Conservation (phyloP, 352 stramenopile genomes). For the Phytophthora litchii region DNA sequence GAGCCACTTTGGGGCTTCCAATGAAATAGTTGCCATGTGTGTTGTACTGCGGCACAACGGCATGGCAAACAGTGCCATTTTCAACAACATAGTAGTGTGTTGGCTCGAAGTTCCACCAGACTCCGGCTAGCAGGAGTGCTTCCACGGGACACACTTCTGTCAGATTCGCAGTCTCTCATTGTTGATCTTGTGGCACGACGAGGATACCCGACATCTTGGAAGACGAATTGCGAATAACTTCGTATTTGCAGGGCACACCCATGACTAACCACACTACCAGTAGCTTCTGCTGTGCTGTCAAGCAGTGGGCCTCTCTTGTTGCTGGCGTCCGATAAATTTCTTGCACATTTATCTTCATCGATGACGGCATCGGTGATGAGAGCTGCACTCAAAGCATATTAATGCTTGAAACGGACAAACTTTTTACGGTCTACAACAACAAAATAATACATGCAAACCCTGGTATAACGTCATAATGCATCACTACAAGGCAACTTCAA, state of each 20-base stretch:
- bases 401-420: no score
- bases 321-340: no score
- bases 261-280: not conserved
- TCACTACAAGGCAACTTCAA: conserved; percentile 25
- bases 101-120: conserved; percentile 28
- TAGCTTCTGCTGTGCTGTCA: no score
- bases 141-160: conserved; percentile 7
- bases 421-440: not conserved
- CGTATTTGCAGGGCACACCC: not conserved
- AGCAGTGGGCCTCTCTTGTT: no score
- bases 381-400: no score
- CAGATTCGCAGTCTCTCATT: not conserved
- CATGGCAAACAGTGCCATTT: conserved; percentile 15
- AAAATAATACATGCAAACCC: no score
- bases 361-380: no score
- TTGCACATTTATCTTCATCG: no score
- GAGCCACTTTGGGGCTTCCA: not conserved
- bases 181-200: not conserved
- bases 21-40: conserved; percentile 19
- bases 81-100: conserved; percentile 12
- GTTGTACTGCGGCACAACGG: conserved; percentile 29
- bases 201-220: not conserved
- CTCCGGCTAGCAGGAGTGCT: conserved; percentile 10
- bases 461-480: conserved; percentile 6
- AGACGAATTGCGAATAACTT: not conserved